phyloP scores from a whole-genome alignment of 345 rosid genomes.

The Geranium rotundifolium region DNA sequence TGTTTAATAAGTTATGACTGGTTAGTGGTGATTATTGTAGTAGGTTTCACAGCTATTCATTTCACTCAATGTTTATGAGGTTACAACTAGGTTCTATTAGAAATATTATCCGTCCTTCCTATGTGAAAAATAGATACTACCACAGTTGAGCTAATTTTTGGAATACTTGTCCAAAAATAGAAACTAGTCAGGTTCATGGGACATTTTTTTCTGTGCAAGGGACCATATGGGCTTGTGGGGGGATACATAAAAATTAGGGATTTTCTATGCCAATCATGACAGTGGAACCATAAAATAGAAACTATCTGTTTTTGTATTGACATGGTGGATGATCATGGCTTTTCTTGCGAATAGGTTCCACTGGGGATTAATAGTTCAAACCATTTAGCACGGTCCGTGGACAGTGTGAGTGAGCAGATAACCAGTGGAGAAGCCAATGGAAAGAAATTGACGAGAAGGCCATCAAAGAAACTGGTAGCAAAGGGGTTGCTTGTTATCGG shows the following conservation, averaged over 20 bases:
- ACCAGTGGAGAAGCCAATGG: conserved; percentile 19
- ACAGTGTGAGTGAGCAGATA: conserved; percentile 11
- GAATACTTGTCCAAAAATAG: neutral
- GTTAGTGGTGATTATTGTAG: too few species aligned
- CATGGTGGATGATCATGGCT: conserved; percentile 6
- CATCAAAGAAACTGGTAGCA: conserved; percentile 56
- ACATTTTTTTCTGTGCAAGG: too few species aligned
- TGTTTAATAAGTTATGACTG: neutral
- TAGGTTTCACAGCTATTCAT: too few species aligned
- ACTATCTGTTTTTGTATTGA: neutral
- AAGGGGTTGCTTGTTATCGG: conserved; percentile 65
- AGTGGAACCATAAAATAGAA: too few species aligned
- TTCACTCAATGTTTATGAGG: neutral
- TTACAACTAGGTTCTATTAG: neutral
- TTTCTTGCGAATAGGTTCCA: conserved; percentile 42
- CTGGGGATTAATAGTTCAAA: conserved; percentile 28
- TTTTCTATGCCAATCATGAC: too few species aligned
- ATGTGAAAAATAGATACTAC: neutral
- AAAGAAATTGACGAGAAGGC: conserved; percentile 36
- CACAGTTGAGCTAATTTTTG: neutral
- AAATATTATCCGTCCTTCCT: neutral
- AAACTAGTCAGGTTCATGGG: neutral
- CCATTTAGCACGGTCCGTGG: conserved; percentile 12
- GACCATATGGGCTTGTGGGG: too few species aligned
- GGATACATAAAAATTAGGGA: too few species aligned